A percentile compares a stretch with the other conserved stretches of the same genome.
Evolutionary conservation across 805 yeast species (phyloP).

Genomic region (Brettanomyces bruxellensis): DNA sequence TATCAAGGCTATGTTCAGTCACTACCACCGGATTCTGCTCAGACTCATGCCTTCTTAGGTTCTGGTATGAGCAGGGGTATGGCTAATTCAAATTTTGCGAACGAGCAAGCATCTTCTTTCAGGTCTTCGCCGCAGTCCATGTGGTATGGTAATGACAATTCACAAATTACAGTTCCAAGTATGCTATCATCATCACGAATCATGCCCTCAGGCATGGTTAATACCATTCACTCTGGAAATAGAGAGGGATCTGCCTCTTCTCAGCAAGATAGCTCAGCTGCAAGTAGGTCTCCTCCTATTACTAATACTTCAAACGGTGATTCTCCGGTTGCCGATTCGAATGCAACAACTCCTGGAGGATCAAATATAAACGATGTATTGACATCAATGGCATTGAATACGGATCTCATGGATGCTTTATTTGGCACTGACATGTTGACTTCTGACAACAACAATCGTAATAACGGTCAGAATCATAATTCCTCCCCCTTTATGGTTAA

Average conservation of each 20-base stretch:
- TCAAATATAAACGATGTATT: slow-evolving; percentile 20
- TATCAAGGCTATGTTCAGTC: too few relatives aligned
- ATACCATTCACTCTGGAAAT: not conserved
- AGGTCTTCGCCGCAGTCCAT: too few relatives aligned
- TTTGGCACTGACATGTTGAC: slow-evolving; percentile 21
- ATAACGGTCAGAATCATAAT: too few relatives aligned
- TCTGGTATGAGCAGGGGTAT: too few relatives aligned
- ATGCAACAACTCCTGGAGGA: not conserved
- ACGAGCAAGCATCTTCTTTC: too few relatives aligned
- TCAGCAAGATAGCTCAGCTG: not conserved
- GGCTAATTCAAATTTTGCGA: too few relatives aligned
- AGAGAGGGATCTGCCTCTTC: not conserved
- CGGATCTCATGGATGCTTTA: slow-evolving; percentile 24
- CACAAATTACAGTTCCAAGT: too few relatives aligned
- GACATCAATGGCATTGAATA: slow-evolving; percentile 19
- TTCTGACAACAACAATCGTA: not conserved
- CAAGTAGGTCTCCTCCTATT: not conserved
- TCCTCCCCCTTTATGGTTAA: too few relatives aligned
- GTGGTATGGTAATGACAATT: too few relatives aligned
- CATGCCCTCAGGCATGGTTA: not conserved
- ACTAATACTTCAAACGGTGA: not conserved
- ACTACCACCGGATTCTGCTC: too few relatives aligned
- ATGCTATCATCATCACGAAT: too few relatives aligned
- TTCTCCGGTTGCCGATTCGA: slow-evolving; percentile 1
- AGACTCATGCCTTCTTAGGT: too few relatives aligned